Percentiles rank a stretch among this genome's conserved stretches.
phyloP scores from a whole-genome alignment of 495 filamentous ascomycete genomes.

The Penicillium malachiteum region DNA sequence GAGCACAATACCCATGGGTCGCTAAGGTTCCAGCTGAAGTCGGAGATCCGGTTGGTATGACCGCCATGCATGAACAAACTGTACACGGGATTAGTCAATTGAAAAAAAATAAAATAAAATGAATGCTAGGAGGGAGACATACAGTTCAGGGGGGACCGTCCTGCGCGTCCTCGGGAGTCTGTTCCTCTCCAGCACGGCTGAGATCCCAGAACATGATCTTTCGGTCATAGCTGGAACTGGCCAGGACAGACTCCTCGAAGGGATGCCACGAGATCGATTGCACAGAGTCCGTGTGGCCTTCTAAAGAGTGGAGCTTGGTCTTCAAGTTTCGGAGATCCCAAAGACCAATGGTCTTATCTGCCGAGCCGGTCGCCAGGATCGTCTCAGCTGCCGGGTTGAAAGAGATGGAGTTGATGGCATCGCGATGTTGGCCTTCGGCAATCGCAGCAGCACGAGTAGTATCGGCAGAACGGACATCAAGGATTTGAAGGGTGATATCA shows the following conservation, averaged over 20 bases:
- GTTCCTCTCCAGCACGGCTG: constrained; percentile 86
- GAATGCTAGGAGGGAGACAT: constrained; percentile 35
- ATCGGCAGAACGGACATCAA: constrained; percentile 73
- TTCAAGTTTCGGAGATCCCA: constrained; percentile 94
- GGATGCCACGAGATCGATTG: constrained; percentile 95
- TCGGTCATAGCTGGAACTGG: constrained; percentile 87
- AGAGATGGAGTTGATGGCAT: constrained; percentile 90
- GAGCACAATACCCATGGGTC: constrained; percentile 94
- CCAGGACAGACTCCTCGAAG: constrained; percentile 79
- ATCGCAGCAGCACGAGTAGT: constrained; percentile 61
- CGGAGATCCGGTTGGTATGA: constrained; percentile 91
- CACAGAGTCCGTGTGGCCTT: constrained; percentile 83
- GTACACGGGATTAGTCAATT: constrained; percentile 16
- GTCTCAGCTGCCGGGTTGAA: constrained; percentile 90
- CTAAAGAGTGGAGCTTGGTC: constrained; percentile 78
- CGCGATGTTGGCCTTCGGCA: constrained; percentile 70
- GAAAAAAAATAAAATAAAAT: constrained; percentile 2
- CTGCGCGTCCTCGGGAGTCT: constrained; percentile 91
- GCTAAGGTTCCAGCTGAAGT: constrained; percentile 97
- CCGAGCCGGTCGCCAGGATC: constrained; percentile 86
- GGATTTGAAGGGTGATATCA: constrained; percentile 86
- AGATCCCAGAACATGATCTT: constrained; percentile 97
- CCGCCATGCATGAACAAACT: constrained; percentile 98
- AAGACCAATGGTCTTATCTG: constrained; percentile 88
- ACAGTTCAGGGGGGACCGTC: constrained; percentile 96